Percentiles rank a stretch among this genome's conserved stretches.
phyloP scores from a whole-genome alignment of 805 yeast species.

The Teunomyces barrocoloradensis region DNA sequence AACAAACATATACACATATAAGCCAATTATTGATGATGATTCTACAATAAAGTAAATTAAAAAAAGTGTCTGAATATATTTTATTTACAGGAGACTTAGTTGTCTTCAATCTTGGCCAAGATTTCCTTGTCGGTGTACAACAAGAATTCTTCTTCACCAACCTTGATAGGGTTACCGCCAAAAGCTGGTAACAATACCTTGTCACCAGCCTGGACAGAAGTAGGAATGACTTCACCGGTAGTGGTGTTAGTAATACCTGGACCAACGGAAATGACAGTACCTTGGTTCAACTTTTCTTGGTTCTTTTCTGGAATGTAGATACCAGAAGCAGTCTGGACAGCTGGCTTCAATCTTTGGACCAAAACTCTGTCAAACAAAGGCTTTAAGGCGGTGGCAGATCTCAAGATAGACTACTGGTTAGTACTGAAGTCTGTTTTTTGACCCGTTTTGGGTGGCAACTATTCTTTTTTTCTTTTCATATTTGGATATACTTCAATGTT shows the following conservation, averaged over 20 bases:
- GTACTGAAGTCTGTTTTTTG: slow-evolving; percentile 3
- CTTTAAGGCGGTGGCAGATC: slow-evolving; percentile 80
- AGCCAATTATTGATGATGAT: neutral
- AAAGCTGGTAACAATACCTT: slow-evolving; percentile 90
- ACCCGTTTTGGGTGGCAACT: no score
- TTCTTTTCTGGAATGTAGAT: slow-evolving; percentile 94
- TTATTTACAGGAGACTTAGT: slow-evolving; percentile 3
- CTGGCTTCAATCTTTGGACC: slow-evolving; percentile 91
- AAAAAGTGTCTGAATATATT: neutral
- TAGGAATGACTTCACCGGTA: slow-evolving; percentile 65
- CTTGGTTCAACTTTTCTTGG: slow-evolving; percentile 91
- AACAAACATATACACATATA: neutral
- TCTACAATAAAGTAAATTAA: neutral
- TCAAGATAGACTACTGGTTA: slow-evolving; percentile 50
- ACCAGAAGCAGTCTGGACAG: slow-evolving; percentile 89
- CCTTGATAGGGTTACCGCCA: slow-evolving; percentile 88
- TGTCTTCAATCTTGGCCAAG: slow-evolving; percentile 76
- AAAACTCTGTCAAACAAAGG: slow-evolving; percentile 96
- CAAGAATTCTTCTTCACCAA: slow-evolving; percentile 78
- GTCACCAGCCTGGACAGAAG: slow-evolving; percentile 86
- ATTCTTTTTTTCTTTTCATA: no score
- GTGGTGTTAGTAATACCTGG: slow-evolving; percentile 81
- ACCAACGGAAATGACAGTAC: slow-evolving; percentile 89
- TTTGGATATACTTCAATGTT: no score
- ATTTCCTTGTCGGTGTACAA: slow-evolving; percentile 93